These are phyloP conservation scores for Colletotrichum neosansevieriae DNA, from an alignment of 2,329 filamentous ascomycete genomes.

Conservation along the genomic window DNA sequence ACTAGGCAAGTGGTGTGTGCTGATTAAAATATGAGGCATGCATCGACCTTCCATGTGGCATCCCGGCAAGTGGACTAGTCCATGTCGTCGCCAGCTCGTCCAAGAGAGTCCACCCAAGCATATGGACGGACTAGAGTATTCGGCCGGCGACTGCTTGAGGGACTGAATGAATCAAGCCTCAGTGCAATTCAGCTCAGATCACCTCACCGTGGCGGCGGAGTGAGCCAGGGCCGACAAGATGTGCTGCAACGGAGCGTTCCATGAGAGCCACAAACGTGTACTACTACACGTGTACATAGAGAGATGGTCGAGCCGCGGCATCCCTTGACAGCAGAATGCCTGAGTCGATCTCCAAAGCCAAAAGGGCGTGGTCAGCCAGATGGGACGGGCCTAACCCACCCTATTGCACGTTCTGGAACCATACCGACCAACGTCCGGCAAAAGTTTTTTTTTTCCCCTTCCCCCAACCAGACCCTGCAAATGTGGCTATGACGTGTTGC, in stretches of 20 bases:
- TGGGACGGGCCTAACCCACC: constrained; percentile 34
- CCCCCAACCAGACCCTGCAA: constrained; percentile 34
- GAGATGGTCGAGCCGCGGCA: constrained; percentile 24
- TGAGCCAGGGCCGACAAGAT: constrained; percentile 1
- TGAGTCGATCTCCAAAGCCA: constrained; percentile 35
- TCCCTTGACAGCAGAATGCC: constrained; percentile 26
- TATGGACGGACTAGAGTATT: constrained; percentile 3
- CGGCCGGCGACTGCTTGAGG: neutral
- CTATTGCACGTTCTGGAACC: constrained; percentile 36
- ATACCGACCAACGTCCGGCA: constrained; percentile 33
- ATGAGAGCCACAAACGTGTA: neutral
- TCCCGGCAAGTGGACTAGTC: constrained; percentile 23
- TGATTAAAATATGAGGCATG: constrained; percentile 19
- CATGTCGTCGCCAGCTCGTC: constrained; percentile 10
- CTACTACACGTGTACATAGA: too few species aligned
- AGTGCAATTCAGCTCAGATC: constrained; percentile 15
- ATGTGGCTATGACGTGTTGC: constrained; percentile 29
- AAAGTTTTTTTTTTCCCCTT: constrained; percentile 29
- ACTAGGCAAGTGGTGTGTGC: constrained; percentile 19
- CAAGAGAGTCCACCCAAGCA: constrained; percentile 18
- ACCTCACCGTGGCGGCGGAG: constrained; percentile 8
- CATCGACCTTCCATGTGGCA: constrained; percentile 29
- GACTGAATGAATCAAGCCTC: constrained; percentile 30
- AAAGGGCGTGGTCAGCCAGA: constrained; percentile 21
- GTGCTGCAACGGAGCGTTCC: neutral